Percentiles rank a stretch among this genome's conserved stretches.
These are phyloP conservation scores for Bidens hawaiensis DNA, from an alignment of 140 eudicot genomes.

Conservation along the genomic window DNA sequence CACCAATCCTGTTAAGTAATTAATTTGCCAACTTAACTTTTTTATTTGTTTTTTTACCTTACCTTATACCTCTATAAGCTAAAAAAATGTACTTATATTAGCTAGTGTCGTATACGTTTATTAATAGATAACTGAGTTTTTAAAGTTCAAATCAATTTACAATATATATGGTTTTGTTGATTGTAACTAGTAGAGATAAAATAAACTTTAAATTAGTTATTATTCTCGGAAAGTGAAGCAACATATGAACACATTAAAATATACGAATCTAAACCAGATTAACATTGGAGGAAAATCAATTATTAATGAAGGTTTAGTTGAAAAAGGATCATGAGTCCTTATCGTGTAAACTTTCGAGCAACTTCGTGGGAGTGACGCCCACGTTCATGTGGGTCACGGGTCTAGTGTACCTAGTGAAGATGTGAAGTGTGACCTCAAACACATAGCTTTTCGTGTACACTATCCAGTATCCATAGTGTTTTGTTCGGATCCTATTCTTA, in stretches of 20 bases:
- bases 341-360: conserved; percentile 17
- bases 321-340: not conserved
- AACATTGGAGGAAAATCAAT: not conserved
- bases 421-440: conserved; percentile 9
- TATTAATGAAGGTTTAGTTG: conserved; percentile 11
- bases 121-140: not conserved
- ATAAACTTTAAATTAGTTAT: not conserved
- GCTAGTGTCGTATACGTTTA: too few species aligned
- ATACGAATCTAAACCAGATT: not conserved
- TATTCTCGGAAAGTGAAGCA: not conserved
- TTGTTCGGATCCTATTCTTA: not conserved
- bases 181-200: not conserved
- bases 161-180: not conserved
- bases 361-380: conserved; percentile 25
- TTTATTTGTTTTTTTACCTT: not conserved
- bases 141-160: not conserved
- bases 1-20: too few species aligned
- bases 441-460: not conserved
- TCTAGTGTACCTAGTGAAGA: not conserved
- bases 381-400: conserved; percentile 11
- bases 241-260: not conserved
- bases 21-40: too few species aligned
- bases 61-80: not conserved
- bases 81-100: not conserved
- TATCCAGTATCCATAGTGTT: not conserved